Evolutionary conservation across 257 asterid species (phyloP).

Genomic region (Solanum appendiculatum): DNA sequence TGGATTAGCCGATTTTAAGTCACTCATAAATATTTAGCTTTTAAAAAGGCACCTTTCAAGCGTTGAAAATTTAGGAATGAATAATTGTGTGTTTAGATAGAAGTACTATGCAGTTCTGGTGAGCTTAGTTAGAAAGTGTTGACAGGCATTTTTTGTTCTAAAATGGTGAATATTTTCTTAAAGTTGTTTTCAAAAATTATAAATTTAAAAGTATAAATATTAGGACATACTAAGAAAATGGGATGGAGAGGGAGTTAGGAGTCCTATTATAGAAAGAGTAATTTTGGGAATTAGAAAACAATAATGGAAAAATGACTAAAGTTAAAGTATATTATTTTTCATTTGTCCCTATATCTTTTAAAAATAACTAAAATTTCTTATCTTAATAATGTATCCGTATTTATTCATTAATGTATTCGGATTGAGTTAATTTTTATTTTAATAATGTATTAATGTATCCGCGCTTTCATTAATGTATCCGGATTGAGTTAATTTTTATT

Average conservation of each 20-base stretch:
- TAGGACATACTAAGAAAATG: background rate
- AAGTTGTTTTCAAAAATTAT: background rate
- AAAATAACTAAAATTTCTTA: too few relatives aligned
- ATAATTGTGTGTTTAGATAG: background rate
- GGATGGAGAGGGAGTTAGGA: background rate
- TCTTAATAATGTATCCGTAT: too few relatives aligned
- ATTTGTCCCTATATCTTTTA: too few relatives aligned
- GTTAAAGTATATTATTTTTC: too few relatives aligned
- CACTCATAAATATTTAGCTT: background rate
- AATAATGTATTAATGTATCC: too few relatives aligned
- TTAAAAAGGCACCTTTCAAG: background rate
- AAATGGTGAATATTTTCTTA: background rate
- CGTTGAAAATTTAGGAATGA: background rate
- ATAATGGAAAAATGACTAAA: too few relatives aligned
- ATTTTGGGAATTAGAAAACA: background rate
- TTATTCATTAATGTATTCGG: too few relatives aligned
- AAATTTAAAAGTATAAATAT: background rate
- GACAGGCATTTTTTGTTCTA: background rate
- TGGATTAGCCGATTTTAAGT: background rate
- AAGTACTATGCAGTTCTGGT: background rate
- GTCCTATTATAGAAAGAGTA: background rate
- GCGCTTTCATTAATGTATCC: too few relatives aligned
- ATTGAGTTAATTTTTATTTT: too few relatives aligned
- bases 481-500: too few relatives aligned
- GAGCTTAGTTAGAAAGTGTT: background rate